Evolutionary conservation across 2,329 filamentous ascomycete genomes (phyloP).

Genomic region (Phyllosticta citrichinensis): DNA sequence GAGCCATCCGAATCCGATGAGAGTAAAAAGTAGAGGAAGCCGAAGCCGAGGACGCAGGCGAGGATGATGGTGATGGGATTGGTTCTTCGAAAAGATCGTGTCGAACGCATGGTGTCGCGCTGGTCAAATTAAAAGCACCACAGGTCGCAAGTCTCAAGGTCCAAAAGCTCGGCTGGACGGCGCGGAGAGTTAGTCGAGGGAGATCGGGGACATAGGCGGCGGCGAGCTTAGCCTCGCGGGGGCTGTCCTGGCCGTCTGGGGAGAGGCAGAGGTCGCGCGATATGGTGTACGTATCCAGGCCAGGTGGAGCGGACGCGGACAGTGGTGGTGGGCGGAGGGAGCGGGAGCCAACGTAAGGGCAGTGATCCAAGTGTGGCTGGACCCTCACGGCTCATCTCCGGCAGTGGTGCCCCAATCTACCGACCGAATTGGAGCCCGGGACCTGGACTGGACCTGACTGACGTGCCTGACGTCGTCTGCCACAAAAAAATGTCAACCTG

Average conservation of each 20-base stretch:
- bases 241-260: neutral
- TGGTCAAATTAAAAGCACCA: too few relatives aligned
- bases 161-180: neutral
- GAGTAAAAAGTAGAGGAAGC: slow-evolving; percentile 41
- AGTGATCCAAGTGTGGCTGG: neutral
- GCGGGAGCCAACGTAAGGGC: neutral
- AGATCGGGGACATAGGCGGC: neutral
- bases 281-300: neutral
- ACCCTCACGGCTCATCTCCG: neutral
- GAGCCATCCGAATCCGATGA: slow-evolving; percentile 46
- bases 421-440: too few relatives aligned
- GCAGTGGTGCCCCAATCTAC: too few relatives aligned
- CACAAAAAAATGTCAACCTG: neutral
- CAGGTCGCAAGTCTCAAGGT: too few relatives aligned
- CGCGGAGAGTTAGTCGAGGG: neutral
- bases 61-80: slow-evolving; percentile 67
- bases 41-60: slow-evolving; percentile 59
- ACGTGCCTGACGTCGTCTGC: neutral
- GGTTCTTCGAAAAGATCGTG: slow-evolving; percentile 65
- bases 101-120: slow-evolving; percentile 38
- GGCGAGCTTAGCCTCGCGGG: too few relatives aligned
- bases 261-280: neutral
- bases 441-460: too few relatives aligned
- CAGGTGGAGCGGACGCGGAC: too few relatives aligned
- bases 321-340: neutral